phyloP scores from a whole-genome alignment of 2,329 filamentous ascomycete genomes.

The Cladophialophora yegresii region DNA sequence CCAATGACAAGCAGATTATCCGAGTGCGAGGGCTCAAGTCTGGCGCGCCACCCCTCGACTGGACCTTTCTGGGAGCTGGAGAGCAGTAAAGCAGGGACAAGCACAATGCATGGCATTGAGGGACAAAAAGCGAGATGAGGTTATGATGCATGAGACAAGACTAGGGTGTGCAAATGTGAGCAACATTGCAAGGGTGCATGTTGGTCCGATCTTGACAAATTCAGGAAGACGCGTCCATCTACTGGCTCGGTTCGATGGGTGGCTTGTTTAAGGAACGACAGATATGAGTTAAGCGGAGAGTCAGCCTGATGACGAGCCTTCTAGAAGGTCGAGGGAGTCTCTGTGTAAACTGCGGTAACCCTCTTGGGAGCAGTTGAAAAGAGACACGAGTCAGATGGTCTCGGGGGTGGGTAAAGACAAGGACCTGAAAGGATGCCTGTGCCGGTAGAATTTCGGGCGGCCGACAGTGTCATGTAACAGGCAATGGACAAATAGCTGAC shows the following conservation, averaged over 20 bases:
- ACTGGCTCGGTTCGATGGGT: slow-evolving; percentile 9
- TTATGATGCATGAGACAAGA: slow-evolving; percentile 12
- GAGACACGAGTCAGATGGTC: background rate
- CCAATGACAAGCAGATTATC: slow-evolving; percentile 57
- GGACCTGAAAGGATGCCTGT: background rate
- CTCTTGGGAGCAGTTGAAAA: background rate
- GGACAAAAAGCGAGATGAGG: slow-evolving; percentile 5
- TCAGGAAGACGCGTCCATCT: background rate
- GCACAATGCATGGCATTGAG: slow-evolving; percentile 10
- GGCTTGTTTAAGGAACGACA: background rate
- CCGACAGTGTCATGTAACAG: background rate
- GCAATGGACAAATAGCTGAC: slow-evolving; percentile 2
- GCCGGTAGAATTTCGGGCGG: slow-evolving; percentile 15
- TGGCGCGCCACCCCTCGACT: slow-evolving; percentile 32
- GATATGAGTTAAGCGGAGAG: background rate
- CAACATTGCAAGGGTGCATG: slow-evolving; percentile 7
- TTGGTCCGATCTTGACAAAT: background rate
- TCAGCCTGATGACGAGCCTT: slow-evolving; percentile 4
- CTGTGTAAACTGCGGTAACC: background rate
- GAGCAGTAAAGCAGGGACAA: slow-evolving; percentile 33
- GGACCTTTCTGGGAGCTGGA: slow-evolving; percentile 37
- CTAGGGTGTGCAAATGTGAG: slow-evolving; percentile 12
- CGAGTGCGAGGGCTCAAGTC: slow-evolving; percentile 36
- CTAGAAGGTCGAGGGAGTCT: background rate
- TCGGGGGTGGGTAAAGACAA: background rate